Conservation (phyloP, 805 yeast species). For the Sugiyamaella americana region DNA sequence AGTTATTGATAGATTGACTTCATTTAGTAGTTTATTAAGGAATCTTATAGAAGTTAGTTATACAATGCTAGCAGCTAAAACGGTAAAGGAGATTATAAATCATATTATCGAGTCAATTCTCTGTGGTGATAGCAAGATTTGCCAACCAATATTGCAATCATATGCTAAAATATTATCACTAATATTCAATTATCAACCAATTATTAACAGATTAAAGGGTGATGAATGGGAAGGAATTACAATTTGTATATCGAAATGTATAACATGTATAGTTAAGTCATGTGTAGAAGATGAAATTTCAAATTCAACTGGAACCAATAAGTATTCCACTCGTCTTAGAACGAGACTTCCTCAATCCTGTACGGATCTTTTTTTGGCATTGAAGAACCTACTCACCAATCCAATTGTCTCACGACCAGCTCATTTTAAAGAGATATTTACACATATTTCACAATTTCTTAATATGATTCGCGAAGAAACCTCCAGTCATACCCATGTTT, state of each 20-base stretch:
- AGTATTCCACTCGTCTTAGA: too few species aligned
- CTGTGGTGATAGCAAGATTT: background rate
- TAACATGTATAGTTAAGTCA: background rate
- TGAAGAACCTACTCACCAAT: background rate
- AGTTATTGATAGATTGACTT: background rate
- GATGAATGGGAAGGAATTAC: slow-evolving; percentile 6
- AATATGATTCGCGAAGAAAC: slow-evolving; percentile 7
- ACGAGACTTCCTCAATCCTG: slow-evolving; percentile 9
- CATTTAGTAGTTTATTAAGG: background rate
- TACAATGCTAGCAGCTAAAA: slow-evolving; percentile 4
- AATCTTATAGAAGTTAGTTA: slow-evolving; percentile 3
- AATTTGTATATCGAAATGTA: background rate
- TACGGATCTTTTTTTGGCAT: slow-evolving; percentile 4
- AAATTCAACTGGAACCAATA: too few species aligned
- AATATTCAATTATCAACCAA: slow-evolving; percentile 18
- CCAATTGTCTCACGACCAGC: background rate
- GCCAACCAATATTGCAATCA: slow-evolving; percentile 15
- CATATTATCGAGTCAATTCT: slow-evolving; percentile 5
- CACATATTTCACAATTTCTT: slow-evolving; percentile 2
- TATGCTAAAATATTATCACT: slow-evolving; percentile 16
- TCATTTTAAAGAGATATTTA: background rate
- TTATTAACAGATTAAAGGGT: slow-evolving; percentile 18
- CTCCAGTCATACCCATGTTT: slow-evolving; percentile 8
- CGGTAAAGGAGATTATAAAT: slow-evolving; percentile 1
- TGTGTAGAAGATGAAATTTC: background rate